Base-by-base conservation (phyloP, 148 eudicot species). In the Dianthus caryophyllus region DNA sequence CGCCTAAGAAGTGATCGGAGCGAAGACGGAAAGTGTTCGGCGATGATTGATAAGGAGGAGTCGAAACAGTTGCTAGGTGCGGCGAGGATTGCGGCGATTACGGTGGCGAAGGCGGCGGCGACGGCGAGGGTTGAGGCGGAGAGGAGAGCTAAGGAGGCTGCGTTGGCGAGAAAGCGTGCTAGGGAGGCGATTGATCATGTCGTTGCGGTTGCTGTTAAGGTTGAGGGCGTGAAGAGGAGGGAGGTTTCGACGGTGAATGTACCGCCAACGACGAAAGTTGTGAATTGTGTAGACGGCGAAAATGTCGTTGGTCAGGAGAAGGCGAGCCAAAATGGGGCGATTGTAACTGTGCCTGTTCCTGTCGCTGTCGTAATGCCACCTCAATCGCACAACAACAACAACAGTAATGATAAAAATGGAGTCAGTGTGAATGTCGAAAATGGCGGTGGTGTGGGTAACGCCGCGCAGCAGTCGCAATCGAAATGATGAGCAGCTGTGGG, bases 171-270 rank as follows among this genome's bases (percentile, higher is more conserved):
- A 84, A 87, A 85, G 69, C 76, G 88, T 43, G 95, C 98, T 0
- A 83, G 70, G 73, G 96, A 87, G 30, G 88, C 89, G 0, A 69
- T 93, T 71, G 96, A 89, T 63, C 75, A 78, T 36, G 79, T 89
- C 2, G 75, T 60, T 17, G 21, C 46, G 9, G 8, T 65, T 79
- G 11, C 49, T 21, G 61, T 59, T 66, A 1, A 73, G 58, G 18
- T 75, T 38, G 22, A 61, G 48, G 62, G 77, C 78, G 71, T 64
- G n/a, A 79, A 62, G 12, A 63, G 33, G 48, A 64, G 70, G 33
- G 72, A 50, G 66, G 62, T 46, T 2, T 62, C 21, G 56, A 16
- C 65, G 58, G 77, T 58, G 27, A 39, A 59, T 20, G 70, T 41
- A 2, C 49, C n/a, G n/a, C n/a, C n/a, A n/a, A n/a, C n/a, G n/a